Percentiles rank a stretch among this genome's conserved stretches.
phyloP scores from a whole-genome alignment of 768 basidiomycete species.

The Boletus sensibilis region DNA sequence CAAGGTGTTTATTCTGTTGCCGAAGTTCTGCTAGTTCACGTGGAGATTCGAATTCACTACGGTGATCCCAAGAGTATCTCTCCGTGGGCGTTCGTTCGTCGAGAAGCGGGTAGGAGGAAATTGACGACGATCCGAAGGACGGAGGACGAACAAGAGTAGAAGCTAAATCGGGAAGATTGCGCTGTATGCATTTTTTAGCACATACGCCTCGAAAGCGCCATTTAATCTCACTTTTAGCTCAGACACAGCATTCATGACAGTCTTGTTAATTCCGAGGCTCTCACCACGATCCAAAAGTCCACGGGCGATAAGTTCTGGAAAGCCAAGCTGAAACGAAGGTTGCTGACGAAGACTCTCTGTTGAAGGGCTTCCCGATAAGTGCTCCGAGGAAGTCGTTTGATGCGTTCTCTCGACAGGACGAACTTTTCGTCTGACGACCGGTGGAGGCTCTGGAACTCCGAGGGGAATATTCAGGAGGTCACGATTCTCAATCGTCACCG shows the following conservation, averaged over 20 bases:
- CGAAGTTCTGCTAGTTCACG: constrained; percentile 55
- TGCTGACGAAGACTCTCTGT: constrained; percentile 40
- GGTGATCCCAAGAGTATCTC: constrained; percentile 67
- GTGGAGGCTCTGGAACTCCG: constrained; percentile 55
- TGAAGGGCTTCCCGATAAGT: constrained; percentile 20
- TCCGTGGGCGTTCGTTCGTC: constrained; percentile 59
- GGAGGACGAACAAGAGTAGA: constrained; percentile 61
- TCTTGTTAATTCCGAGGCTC: constrained; percentile 81
- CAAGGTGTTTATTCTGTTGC: constrained; percentile 60
- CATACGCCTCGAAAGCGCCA: background rate
- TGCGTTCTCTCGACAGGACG: constrained; percentile 35
- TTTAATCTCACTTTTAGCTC: constrained; percentile 63
- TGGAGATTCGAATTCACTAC: constrained; percentile 68
- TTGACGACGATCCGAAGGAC: constrained; percentile 34
- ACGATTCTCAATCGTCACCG: constrained; percentile 78
- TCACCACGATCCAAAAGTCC: constrained; percentile 75
- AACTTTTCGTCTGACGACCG: constrained; percentile 37
- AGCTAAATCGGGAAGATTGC: constrained; percentile 83
- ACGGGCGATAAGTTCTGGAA: constrained; percentile 71
- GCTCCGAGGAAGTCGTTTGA: constrained; percentile 22
- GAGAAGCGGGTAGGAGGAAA: constrained; percentile 57
- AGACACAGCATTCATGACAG: constrained; percentile 74
- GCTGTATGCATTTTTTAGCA: constrained; percentile 42
- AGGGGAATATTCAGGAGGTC: constrained; percentile 71
- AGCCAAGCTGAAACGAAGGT: constrained; percentile 46